phyloP scores from a whole-genome alignment of 176 grass and related monocot genomes.

The Urochloa ruziziensis region DNA sequence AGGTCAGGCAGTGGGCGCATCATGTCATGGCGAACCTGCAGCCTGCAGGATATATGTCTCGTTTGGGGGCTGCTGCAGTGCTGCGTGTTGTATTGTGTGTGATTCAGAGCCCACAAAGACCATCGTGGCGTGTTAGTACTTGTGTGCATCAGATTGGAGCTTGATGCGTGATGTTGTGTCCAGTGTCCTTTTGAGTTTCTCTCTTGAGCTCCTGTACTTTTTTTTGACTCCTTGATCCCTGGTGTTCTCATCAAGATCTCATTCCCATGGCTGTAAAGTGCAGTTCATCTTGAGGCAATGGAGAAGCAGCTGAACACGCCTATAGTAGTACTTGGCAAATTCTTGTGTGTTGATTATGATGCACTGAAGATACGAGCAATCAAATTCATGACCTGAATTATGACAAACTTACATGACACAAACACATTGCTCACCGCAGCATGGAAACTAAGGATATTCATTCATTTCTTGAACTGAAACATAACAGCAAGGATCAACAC shows the following conservation, averaged over 20 bases:
- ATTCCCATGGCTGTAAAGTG: conserved; percentile 36
- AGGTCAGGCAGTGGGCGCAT: no score
- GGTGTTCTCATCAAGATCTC: conserved; percentile 1
- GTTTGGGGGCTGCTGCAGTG: background rate
- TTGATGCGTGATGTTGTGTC: background rate
- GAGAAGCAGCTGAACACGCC: no score
- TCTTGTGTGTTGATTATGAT: background rate
- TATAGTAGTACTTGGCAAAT: no score
- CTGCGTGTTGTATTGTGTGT: conserved; percentile 6
- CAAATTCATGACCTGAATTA: background rate
- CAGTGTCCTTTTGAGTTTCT: background rate
- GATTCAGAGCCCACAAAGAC: background rate
- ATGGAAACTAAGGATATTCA: background rate
- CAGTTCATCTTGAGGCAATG: conserved; percentile 22
- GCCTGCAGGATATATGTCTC: no score
- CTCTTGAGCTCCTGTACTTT: background rate
- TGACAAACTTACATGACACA: background rate
- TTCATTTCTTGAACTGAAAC: background rate
- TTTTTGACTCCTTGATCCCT: background rate
- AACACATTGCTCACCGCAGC: background rate
- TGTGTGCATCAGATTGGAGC: no score
- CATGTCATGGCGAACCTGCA: background rate
- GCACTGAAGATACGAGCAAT: background rate
- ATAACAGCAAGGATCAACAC: background rate
- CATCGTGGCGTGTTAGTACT: no score